Evolutionary conservation across 345 rosid species (phyloP), one percentile per base, ranked within the genome.

Genomic region (Pseudoturritis turrita): DNA sequence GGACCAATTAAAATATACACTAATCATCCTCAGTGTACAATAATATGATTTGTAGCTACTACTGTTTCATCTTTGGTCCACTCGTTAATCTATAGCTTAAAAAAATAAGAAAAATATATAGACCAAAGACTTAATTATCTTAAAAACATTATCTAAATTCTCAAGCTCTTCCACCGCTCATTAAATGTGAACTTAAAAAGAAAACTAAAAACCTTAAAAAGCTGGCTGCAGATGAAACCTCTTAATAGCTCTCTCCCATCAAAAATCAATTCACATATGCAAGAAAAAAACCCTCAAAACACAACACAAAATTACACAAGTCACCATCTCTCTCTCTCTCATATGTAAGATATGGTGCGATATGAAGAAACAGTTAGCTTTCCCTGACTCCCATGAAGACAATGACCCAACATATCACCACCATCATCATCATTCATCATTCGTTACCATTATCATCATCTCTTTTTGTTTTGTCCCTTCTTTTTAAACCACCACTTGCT

Each of bases 321-420:
- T 57, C 68, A 65, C 79, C 18, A 70, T 51, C 62, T 62, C 62
- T 57, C 10, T 46, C 55, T 55, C 46, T 54, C 49, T 19, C 62
- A 39, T 55, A 23, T 66, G 62, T 40, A 72, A 78, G 87, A 83
- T 85, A 78, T 71, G 78, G 70, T 78, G 75, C 79, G 86, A 83
- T 82, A 80, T 81, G 69, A 72, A 65, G 85, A 81, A 83, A 73
- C 88, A 83, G 84, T 85, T 84, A 76, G 72, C 75, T 82, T 83
- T 84, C 80, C 71, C 88, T 83, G 77, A 87, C 78, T 84, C 85
- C 84, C 89, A 88, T 69, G 84, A 82, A 44, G 84, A 85, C 74
- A 78, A 65, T 55, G 88, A 84, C 90, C 75, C 81, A 65, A 76
- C 89, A 72, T n/a, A n/a, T 66, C 81, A 73, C 65, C 73, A 53